A percentile compares a stretch with the other conserved stretches of the same genome.
phyloP scores from a whole-genome alignment of 371 early-diverging fungal species.

The Mucor mucedo region DNA sequence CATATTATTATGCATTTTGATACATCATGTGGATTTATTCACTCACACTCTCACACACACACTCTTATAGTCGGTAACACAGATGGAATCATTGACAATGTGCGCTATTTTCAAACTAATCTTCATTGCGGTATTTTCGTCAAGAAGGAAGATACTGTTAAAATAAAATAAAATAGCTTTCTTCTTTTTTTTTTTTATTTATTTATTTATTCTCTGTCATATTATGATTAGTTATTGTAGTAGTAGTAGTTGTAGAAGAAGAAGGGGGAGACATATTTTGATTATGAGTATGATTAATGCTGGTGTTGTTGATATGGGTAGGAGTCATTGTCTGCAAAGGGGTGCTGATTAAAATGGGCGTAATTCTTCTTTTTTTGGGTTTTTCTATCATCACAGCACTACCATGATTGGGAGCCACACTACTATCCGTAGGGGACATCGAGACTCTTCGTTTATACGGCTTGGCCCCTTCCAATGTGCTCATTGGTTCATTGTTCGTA shows the following conservation, averaged over 20 bases:
- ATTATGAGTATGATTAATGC: too few relatives aligned
- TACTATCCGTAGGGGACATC: not conserved
- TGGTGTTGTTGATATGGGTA: too few relatives aligned
- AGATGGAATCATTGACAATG: slow-evolving; percentile 43
- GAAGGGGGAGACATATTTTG: too few relatives aligned
- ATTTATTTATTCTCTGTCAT: slow-evolving; percentile 1
- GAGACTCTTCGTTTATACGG: slow-evolving; percentile 8
- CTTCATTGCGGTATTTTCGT: slow-evolving; percentile 49
- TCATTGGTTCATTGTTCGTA: too few relatives aligned
- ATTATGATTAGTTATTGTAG: too few relatives aligned
- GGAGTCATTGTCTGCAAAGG: slow-evolving; percentile 5
- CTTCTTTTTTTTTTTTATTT: too few relatives aligned
- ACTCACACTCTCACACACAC: not conserved
- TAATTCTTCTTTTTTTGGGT: slow-evolving; percentile 45
- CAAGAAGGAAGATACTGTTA: slow-evolving; percentile 36
- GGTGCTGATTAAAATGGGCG: slow-evolving; percentile 39
- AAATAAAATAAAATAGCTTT: slow-evolving; percentile 12
- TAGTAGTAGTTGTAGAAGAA: not conserved
- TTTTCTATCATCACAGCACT: not conserved
- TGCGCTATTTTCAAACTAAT: slow-evolving; percentile 48
- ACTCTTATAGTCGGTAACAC: slow-evolving; percentile 44
- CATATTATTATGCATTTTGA: not conserved
- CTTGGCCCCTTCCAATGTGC: not conserved
- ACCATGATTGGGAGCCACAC: not conserved
- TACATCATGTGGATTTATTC: not conserved